Percentiles rank a stretch among this genome's conserved stretches.
Conservation (phyloP, 345 rosid genomes). For the Aquilaria yunnanensis region DNA sequence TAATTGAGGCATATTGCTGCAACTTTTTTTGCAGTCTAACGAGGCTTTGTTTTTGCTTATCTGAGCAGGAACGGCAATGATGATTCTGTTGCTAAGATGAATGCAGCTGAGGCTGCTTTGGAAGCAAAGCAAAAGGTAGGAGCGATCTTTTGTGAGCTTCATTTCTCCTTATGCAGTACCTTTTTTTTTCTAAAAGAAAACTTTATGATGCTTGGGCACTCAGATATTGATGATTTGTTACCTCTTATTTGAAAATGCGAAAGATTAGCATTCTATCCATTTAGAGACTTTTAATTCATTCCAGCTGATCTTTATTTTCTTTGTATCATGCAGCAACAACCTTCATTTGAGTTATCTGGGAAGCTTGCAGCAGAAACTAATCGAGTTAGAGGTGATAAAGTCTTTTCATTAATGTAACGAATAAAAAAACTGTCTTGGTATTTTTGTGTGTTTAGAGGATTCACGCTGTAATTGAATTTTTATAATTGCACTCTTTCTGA, state of each 20-base stretch:
- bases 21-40: slow-evolving; percentile 17
- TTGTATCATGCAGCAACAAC: slow-evolving; percentile 58
- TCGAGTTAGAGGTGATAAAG: slow-evolving; percentile 64
- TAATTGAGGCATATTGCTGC: slow-evolving; percentile 2
- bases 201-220: too few relatives aligned
- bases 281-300: slow-evolving; percentile 2
- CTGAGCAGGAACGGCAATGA: slow-evolving; percentile 50
- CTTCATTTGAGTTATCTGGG: slow-evolving; percentile 94
- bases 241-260: too few relatives aligned
- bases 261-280: neutral
- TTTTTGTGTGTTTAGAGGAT: too few relatives aligned
- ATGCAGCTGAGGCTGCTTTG: slow-evolving; percentile 84
- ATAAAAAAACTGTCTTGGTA: neutral
- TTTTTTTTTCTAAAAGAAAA: too few relatives aligned
- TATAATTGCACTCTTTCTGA: neutral
- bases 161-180: too few relatives aligned
- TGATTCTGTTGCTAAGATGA: slow-evolving; percentile 77
- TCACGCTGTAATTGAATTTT: neutral
- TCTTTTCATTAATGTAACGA: neutral
- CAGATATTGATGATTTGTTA: too few relatives aligned
- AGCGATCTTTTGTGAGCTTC: too few relatives aligned
- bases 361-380: slow-evolving; percentile 98
- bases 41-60: slow-evolving; percentile 13
- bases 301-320: slow-evolving; percentile 8
- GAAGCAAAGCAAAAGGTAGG: slow-evolving; percentile 72